Evolutionary conservation across 257 asterid genomes (phyloP).

Genomic region (Cynanchum wilfordii): DNA sequence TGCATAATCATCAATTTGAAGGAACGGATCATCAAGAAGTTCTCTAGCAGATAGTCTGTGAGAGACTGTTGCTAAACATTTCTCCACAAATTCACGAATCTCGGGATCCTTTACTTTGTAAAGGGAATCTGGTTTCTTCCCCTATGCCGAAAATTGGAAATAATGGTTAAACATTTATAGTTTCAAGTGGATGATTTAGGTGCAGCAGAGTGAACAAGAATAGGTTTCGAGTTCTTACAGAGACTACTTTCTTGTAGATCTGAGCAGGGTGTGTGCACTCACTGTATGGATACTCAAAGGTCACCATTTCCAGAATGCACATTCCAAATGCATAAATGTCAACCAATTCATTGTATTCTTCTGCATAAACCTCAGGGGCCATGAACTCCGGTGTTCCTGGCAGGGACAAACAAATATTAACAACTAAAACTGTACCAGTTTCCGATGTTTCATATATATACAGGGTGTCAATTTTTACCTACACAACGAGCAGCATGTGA

Average conservation of each 20-base stretch:
- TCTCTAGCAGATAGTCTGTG: constrained; percentile 78
- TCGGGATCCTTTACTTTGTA: constrained; percentile 73
- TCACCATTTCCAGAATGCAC: constrained; percentile 91
- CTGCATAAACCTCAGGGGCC: constrained; percentile 88
- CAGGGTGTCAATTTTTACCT: constrained; percentile 36
- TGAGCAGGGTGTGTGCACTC: constrained; percentile 91
- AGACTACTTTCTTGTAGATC: constrained; percentile 77
- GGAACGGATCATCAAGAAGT: constrained; percentile 84
- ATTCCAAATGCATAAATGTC: constrained; percentile 84
- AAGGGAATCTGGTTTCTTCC: constrained; percentile 76
- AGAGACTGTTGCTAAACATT: constrained; percentile 70
- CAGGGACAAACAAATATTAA: not conserved
- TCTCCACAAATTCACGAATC: constrained; percentile 78
- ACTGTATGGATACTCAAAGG: constrained; percentile 81
- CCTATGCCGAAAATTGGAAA: constrained; percentile 37
- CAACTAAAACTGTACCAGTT: not conserved
- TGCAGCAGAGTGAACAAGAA: not conserved
- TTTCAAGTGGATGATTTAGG: constrained; percentile 2
- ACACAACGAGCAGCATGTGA: constrained; percentile 83
- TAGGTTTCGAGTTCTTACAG: constrained; percentile 43
- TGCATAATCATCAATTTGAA: constrained; percentile 48
- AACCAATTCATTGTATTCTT: constrained; percentile 79
- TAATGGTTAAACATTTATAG: not conserved
- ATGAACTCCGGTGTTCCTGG: constrained; percentile 93
- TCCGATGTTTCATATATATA: not conserved